Evolutionary conservation across 2,329 filamentous ascomycete species (phyloP), one percentile per base, ranked within the genome.

Genomic region (Fusarium acutatum): DNA sequence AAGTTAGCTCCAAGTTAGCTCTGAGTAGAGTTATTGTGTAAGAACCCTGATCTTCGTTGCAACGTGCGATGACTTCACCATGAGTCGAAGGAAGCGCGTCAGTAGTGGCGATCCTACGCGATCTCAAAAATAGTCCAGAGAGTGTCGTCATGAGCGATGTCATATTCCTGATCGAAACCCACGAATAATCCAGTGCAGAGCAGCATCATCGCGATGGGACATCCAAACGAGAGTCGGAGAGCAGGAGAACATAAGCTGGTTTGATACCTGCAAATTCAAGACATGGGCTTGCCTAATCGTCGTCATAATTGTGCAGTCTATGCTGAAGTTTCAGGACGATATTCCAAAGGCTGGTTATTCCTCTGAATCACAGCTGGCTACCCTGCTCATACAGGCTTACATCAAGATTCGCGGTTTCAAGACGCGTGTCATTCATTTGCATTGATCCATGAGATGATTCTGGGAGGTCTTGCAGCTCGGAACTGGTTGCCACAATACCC

Each of bases 61-160:
- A 57, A 56, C 43, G 43, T 30, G 20, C 26, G 17, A 69, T 69
- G 67, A 69, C 58, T 52, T 64, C 62, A 62, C n/a, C 14, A 38
- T 28, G 13, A 30, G 17, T 12, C 17, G 20, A 47, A 18, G 26
- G 30, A 35, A 28, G 40, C 34, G 35, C 30, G n/a, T 30, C 44
- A 38, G 34, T 46, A 34, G 14, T 32, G n/a, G 24, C 52, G 66
- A 69, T 67, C 54, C 30, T 9, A 53, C 37, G 22, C 62, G 38
- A 46, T 46, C 46, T 47, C n/a, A 34, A 26, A 28, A 40, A 37
- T 34, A 47, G 24, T 17, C 15, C 28, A 18, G 13, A 35, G 18
- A 43, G 40, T 68, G 66, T 69, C 49, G 66, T 69, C 64, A 69
- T 62, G 49, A 47, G 24, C 35, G 14, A 68, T 67, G 63, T 50